Evolutionary conservation across 2,329 filamentous ascomycete genomes (phyloP).

Genomic region (Escovopsis sp.): DNA sequence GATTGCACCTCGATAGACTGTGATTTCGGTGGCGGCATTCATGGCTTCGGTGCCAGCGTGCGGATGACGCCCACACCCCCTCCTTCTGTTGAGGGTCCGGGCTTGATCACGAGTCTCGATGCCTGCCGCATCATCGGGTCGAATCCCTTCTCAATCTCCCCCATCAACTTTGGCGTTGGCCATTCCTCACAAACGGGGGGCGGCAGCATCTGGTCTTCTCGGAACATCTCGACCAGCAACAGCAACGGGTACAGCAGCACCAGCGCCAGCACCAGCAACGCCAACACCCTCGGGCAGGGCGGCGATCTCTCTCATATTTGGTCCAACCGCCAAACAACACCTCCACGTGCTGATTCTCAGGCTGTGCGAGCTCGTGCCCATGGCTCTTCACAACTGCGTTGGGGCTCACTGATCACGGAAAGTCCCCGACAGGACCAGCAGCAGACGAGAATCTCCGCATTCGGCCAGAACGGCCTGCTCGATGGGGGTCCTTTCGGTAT

Average conservation of each 20-base stretch:
- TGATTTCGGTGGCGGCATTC: no score
- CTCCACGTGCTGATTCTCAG: not conserved
- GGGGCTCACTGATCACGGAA: constrained; percentile 1
- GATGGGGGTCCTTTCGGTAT: no score
- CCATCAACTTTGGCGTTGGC: not conserved
- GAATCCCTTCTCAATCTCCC: not conserved
- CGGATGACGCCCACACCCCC: not conserved
- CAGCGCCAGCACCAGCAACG: no score
- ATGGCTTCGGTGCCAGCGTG: not conserved
- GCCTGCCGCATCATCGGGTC: not conserved
- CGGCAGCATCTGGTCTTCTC: not conserved
- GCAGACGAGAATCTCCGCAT: no score
- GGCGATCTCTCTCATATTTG: not conserved
- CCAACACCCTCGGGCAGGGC: not conserved
- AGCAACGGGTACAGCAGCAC: no score
- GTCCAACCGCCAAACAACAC: not conserved
- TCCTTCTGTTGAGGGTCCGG: not conserved
- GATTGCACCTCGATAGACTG: not conserved
- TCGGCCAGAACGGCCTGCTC: no score
- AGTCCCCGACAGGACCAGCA: not conserved
- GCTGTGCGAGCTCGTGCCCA: not conserved
- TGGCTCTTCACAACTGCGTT: not conserved
- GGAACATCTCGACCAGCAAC: no score
- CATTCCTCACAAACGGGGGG: not conserved
- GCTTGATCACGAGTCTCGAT: not conserved